Evolutionary conservation across 2,329 filamentous ascomycete species (phyloP).

Genomic region (Dactylellina leptospora): DNA sequence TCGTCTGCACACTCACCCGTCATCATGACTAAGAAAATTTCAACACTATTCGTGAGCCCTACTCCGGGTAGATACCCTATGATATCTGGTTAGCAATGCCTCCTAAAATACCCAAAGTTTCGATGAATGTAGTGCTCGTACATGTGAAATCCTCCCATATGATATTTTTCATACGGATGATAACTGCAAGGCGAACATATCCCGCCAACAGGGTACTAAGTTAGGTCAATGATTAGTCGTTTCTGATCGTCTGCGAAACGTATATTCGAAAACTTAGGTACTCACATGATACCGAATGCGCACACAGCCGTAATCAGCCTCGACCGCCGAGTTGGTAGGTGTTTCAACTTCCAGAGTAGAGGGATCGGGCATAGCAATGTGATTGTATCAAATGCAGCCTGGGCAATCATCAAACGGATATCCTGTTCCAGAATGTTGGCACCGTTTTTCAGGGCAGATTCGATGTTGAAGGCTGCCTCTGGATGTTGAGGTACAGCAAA

Average conservation of each 20-base stretch:
- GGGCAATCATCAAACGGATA: constrained; percentile 33
- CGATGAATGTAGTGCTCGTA: not conserved
- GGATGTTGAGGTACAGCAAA: constrained; percentile 43
- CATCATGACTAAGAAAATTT: constrained; percentile 43
- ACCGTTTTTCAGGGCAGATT: constrained; percentile 28
- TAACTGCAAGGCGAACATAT: constrained; percentile 26
- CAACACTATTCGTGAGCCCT: constrained; percentile 33
- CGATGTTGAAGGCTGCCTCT: constrained; percentile 30
- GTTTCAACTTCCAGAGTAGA: constrained; percentile 45
- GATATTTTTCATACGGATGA: constrained; percentile 15
- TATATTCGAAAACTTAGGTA: too few relatives aligned
- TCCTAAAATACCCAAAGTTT: not conserved
- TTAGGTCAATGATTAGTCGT: too few relatives aligned
- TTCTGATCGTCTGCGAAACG: too few relatives aligned
- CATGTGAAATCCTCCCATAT: constrained; percentile 43
- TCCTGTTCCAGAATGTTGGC: constrained; percentile 13
- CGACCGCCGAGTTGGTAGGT: constrained; percentile 17
- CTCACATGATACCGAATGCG: constrained; percentile 35
- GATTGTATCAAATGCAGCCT: constrained; percentile 39
- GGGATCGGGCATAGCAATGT: constrained; percentile 33
- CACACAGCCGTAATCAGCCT: constrained; percentile 26
- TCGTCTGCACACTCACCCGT: constrained; percentile 44
- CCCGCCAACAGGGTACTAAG: constrained; percentile 36
- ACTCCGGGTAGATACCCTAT: constrained; percentile 39
- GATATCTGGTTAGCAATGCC: not conserved